A percentile compares a stretch with the other conserved stretches of the same genome.
phyloP scores from a whole-genome alignment of 1,284 basidiomycete genomes.

The Sutorius eximius region DNA sequence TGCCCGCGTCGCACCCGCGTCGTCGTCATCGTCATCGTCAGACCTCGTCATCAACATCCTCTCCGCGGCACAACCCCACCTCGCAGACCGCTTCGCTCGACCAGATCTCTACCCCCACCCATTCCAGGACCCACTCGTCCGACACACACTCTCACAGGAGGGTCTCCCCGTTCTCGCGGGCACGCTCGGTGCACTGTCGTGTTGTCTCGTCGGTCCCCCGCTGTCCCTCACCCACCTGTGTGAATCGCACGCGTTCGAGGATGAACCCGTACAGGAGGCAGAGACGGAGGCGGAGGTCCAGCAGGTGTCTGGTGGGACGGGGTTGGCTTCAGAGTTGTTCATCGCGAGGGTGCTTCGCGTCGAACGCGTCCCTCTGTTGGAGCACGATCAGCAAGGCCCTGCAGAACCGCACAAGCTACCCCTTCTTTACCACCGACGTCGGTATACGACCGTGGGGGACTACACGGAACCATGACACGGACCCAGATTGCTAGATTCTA shows the following conservation, averaged over 20 bases:
- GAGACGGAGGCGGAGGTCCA: constrained; percentile 9
- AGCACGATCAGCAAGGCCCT: constrained; percentile 11
- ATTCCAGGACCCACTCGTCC: constrained; percentile 26
- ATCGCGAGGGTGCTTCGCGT: constrained; percentile 49
- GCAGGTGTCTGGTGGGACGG: constrained; percentile 14
- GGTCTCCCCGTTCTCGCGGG: constrained; percentile 57
- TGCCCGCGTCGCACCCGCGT: constrained; percentile 42
- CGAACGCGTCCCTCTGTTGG: constrained; percentile 30
- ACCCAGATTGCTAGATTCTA: background rate
- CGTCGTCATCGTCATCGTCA: constrained; percentile 24
- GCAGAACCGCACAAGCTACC: constrained; percentile 35
- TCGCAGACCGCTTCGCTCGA: constrained; percentile 61
- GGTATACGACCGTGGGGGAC: constrained; percentile 42
- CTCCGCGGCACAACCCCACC: constrained; percentile 54
- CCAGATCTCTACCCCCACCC: constrained; percentile 62
- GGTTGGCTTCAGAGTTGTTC: constrained; percentile 42
- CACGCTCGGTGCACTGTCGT: constrained; percentile 61
- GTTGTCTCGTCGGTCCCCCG: constrained; percentile 44
- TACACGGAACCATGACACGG: constrained; percentile 12
- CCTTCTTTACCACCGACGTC: constrained; percentile 47
- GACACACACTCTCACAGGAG: constrained; percentile 42
- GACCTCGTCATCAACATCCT: constrained; percentile 73
- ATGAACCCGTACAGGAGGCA: background rate
- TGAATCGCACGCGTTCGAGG: constrained; percentile 28
- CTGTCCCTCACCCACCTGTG: constrained; percentile 41